A percentile compares a stretch with the other conserved stretches of the same genome.
Evolutionary conservation across 495 filamentous ascomycete genomes (phyloP).

Genomic region (Rostrohypoxylon terebratum): DNA sequence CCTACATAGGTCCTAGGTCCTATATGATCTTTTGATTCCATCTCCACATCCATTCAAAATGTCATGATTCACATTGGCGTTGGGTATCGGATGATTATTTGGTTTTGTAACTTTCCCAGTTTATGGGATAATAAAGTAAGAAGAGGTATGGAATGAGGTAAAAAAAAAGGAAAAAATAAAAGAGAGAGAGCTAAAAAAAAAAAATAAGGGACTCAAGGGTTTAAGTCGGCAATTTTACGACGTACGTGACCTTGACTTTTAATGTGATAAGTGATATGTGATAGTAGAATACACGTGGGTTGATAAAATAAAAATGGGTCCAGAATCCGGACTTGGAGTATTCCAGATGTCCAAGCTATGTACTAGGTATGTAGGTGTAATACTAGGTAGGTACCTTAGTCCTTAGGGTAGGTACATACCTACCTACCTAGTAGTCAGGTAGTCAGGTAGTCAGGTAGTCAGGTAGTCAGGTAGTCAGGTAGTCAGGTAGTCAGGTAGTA

Average conservation of each 20-base stretch:
- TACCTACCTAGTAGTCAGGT: too few species aligned
- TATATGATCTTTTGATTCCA: background rate
- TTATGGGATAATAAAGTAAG: background rate
- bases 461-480: too few species aligned
- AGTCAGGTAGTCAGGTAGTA: too few species aligned
- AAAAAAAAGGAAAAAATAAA: background rate
- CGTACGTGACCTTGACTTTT: too few species aligned
- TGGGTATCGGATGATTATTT: background rate
- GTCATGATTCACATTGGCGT: background rate
- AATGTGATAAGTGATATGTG: conserved; percentile 1
- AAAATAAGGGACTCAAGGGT: background rate
- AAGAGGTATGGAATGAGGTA: background rate
- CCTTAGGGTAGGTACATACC: too few species aligned
- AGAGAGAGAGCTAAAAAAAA: too few species aligned
- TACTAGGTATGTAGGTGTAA: too few species aligned
- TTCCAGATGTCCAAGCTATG: too few species aligned
- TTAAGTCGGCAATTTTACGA: conserved; percentile 7
- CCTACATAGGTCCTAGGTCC: too few species aligned
- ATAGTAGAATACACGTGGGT: conserved; percentile 16
- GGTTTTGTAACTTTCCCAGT: background rate
- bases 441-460: too few species aligned
- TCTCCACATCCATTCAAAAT: background rate
- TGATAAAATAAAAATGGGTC: background rate
- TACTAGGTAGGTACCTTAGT: background rate
- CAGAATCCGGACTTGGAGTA: conserved; percentile 23